Evolutionary conservation across 2,329 filamentous ascomycete species (phyloP).

Genomic region (Aspergillus aculeatus): DNA sequence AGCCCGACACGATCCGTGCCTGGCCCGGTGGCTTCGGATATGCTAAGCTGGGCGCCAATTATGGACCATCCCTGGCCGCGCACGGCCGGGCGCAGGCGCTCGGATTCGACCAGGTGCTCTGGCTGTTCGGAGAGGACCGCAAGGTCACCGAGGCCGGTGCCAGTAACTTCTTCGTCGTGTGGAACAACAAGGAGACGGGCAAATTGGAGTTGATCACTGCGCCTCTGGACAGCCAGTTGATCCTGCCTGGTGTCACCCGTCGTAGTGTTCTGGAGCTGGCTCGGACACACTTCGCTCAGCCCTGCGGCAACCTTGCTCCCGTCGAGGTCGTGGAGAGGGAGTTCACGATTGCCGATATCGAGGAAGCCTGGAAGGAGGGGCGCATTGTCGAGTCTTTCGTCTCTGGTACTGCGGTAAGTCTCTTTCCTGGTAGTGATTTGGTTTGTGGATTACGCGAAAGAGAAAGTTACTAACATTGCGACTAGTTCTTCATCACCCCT

Average conservation of each 20-base stretch:
- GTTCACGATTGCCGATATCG: slow-evolving; percentile 77
- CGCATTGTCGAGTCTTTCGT: slow-evolving; percentile 81
- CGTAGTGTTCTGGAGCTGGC: slow-evolving; percentile 74
- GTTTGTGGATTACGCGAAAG: no score
- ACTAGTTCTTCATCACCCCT: slow-evolving; percentile 68
- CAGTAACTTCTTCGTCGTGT: slow-evolving; percentile 87
- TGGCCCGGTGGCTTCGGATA: slow-evolving; percentile 93
- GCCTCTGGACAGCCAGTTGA: slow-evolving; percentile 76
- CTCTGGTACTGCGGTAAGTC: slow-evolving; percentile 76
- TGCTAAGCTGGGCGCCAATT: slow-evolving; percentile 91
- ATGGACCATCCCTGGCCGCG: slow-evolving; percentile 77
- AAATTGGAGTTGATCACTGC: slow-evolving; percentile 75
- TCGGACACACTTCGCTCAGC: slow-evolving; percentile 56
- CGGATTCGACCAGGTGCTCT: slow-evolving; percentile 89
- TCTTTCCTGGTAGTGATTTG: no score
- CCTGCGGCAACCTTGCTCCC: slow-evolving; percentile 57
- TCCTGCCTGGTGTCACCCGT: slow-evolving; percentile 85
- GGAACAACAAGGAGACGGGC: slow-evolving; percentile 58
- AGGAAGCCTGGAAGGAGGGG: slow-evolving; percentile 70
- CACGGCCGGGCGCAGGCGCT: slow-evolving; percentile 69
- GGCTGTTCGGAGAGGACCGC: slow-evolving; percentile 77
- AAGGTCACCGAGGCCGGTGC: slow-evolving; percentile 89
- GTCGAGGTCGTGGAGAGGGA: slow-evolving; percentile 79
- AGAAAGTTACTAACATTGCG: neutral
- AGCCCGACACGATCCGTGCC: slow-evolving; percentile 79